Percentiles rank a stretch among this genome's conserved stretches.
These are phyloP conservation scores for Endocladia muricata DNA, from an alignment of 31 red algal species.

Conservation along the genomic window DNA sequence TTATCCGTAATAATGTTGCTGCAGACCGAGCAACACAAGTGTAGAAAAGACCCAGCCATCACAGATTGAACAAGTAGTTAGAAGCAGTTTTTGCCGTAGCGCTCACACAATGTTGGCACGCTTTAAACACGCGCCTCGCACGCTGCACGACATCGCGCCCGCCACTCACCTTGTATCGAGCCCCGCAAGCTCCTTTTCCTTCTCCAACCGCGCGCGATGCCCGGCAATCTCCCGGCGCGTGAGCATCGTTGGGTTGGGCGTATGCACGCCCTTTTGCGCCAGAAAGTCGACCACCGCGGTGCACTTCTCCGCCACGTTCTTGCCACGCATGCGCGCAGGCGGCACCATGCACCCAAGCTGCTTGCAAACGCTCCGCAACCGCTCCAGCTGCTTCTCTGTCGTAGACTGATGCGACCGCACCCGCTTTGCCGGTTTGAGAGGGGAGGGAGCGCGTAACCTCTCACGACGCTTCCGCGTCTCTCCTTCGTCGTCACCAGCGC, in stretches of 20 bases:
- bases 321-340: constrained; percentile 14
- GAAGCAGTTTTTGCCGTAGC: too few relatives aligned
- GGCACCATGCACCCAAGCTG: constrained; percentile 27
- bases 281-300: constrained; percentile 21
- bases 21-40: too few relatives aligned
- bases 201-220: constrained; percentile 36
- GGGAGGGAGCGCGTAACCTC: too few relatives aligned
- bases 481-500: too few relatives aligned
- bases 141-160: background rate
- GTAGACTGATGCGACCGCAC: background rate
- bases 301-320: constrained; percentile 9
- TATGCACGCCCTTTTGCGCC: constrained; percentile 27
- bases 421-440: background rate
- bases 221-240: constrained; percentile 11
- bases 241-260: constrained; percentile 8
- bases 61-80: too few relatives aligned
- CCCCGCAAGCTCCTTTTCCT: constrained; percentile 59
- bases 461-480: too few relatives aligned
- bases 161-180: constrained; percentile 52
- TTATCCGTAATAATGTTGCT: constrained; percentile 57
- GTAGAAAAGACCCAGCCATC: too few relatives aligned
- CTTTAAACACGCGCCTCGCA: too few relatives aligned
- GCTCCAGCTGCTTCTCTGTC: constrained; percentile 8
- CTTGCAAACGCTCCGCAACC: constrained; percentile 18
- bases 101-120: too few relatives aligned